Evolutionary conservation across 2,329 filamentous ascomycete species (phyloP), one percentile per base, ranked within the genome.

Genomic region (Grosmannia penicillata): DNA sequence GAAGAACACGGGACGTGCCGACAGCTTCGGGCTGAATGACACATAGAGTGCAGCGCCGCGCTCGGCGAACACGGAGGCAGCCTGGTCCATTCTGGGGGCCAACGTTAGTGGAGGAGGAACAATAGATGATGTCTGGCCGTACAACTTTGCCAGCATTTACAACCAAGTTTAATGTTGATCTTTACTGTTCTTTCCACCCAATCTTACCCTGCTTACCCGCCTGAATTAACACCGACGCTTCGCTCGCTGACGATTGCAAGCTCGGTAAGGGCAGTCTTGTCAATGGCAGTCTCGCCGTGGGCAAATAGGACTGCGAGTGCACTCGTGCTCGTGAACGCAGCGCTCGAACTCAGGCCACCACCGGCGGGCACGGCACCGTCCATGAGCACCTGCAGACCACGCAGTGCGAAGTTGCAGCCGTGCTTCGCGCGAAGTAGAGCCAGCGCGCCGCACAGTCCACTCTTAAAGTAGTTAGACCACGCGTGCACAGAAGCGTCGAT

Each of bases 401-500:
- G 70, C 3, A 84, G 79, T 31, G 66, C 66, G 53, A 85, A 81
- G 33, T 60, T 61, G 9, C 65, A 62, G 32, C 48, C 50, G 25
- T 72, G 72, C 55, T 79, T 79, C 59, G 77, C 74, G 54, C 75
- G 70, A 46, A 98, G 63, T 42, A 93, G 66, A 50, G 82, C 73
- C 40, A 94, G 61, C 1, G 89, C 89, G 23, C 87, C 91, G 26
- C 75, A 68, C 36, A 96, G 66, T 0, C 91, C 91, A 38, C 85
- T 83, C 63, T 91, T 93, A 73, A 98, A 96, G 68, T 98, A 98
- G 57, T 96, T 98, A 41, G 85, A 82, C 91, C 91, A 98, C 61
- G 95, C 86, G 48, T 93, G 82, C 48, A 80, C 72, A 15, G 75
- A 77, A 8, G 84, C 72, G 57, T 96, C 86, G 50, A 98, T 94